Evolutionary conservation across 176 grass and related monocot species (phyloP), one percentile per base, ranked within the genome.

Genomic region (Avena insularis): DNA sequence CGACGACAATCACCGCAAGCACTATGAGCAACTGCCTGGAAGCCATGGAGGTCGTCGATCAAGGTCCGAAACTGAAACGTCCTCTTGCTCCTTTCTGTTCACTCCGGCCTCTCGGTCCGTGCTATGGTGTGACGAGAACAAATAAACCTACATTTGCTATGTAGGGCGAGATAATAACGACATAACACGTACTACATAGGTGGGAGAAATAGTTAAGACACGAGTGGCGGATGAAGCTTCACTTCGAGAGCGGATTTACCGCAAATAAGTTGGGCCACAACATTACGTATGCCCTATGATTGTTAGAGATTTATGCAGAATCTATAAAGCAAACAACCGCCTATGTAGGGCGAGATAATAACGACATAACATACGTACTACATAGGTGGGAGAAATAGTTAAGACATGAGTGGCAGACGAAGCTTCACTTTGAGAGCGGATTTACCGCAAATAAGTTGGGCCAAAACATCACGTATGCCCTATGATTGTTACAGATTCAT

Each of bases 191-290:
- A 33, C 31, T 40, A 69, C 15, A 6, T 36, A 51, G 2, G 16
- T 65, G 47, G 83, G 45, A 85, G 71, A 85, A 76, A 16, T 25
- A 6, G 83, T 85, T 72, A 77, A 38, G 46, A 16, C 8, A 62
- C 12, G 6, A 1, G 6, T 75, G 69, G 40, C 21, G 7, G 3
- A 17, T 63, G n/a, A 16, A 63, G 43, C 40, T 50, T 27, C 35
- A 56, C 57, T 62, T 76, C 27, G 33, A 3, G 3, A 35, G 33
- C 33, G 57, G 57, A 84, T 3, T 76, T 16, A 16, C 33, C 33
- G 33, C 33, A 35, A 35, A 35, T 35, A 35, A 35, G 33, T 35
- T 35, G 33, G 33, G 3, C 33, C 33, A 35, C 33, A 35, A 35
- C 33, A 35, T 35, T 3, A 3, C 33, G 33, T 35, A 35, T 35